phyloP scores from a whole-genome alignment of 179 eudicot genomes.

The Beta macrorhiza region DNA sequence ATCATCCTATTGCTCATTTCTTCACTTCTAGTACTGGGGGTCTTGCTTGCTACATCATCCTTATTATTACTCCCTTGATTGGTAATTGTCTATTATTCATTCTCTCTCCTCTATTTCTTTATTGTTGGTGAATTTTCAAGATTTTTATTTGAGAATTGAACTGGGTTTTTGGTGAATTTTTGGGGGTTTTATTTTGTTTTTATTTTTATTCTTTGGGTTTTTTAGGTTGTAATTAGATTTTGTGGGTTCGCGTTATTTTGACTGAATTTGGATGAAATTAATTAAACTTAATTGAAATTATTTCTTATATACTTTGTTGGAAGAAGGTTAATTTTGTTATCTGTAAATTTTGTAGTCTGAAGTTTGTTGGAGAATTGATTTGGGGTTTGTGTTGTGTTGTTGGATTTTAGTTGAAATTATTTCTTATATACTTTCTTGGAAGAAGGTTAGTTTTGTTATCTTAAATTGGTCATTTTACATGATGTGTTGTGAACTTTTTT shows the following conservation, averaged over 20 bases:
- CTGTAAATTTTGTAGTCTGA: no score
- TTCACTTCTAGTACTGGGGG: slow-evolving; percentile 65
- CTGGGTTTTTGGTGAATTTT: slow-evolving; percentile 4
- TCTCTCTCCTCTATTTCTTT: neutral
- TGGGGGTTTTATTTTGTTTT: neutral
- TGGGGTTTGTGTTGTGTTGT: no score
- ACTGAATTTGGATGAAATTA: neutral
- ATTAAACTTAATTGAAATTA: no score
- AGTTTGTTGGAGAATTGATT: no score
- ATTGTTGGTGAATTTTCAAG: neutral
- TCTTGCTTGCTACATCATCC: slow-evolving; percentile 63
- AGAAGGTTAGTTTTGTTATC: no score
- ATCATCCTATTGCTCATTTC: slow-evolving; percentile 54
- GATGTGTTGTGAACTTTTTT: neutral
- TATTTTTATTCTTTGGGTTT: neutral
- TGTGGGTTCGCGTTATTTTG: neutral
- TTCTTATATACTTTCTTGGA: no score
- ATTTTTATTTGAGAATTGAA: neutral
- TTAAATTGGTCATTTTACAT: no score
- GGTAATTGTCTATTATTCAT: slow-evolving; percentile 28
- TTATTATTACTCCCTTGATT: slow-evolving; percentile 69
- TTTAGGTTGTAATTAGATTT: neutral
- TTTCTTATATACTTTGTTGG: no score
- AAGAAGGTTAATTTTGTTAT: no score
- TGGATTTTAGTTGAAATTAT: no score